Percentiles rank a stretch among this genome's conserved stretches.
Evolutionary conservation across 495 filamentous ascomycete species (phyloP).

Genomic region (Aspergillus kassunensis): DNA sequence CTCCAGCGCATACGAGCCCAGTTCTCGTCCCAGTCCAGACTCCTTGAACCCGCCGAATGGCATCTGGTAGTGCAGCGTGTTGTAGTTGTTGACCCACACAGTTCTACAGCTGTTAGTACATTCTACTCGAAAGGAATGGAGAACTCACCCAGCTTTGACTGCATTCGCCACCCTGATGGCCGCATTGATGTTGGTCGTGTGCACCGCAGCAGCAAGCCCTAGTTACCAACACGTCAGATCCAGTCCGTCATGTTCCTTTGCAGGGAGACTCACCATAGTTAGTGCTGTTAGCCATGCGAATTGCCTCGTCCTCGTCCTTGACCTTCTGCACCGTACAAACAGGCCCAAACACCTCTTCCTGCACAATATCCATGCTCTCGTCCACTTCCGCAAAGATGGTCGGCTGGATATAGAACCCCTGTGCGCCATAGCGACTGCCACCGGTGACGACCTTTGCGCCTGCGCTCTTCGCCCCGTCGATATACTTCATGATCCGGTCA

Average conservation of each 20-base stretch:
- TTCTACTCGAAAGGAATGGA: background rate
- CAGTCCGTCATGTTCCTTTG: background rate
- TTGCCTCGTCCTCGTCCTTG: constrained; percentile 76
- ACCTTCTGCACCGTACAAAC: constrained; percentile 48
- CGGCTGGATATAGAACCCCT: constrained; percentile 46
- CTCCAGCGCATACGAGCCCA: background rate
- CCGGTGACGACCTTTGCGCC: constrained; percentile 73
- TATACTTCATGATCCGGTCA: constrained; percentile 76
- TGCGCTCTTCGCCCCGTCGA: constrained; percentile 68
- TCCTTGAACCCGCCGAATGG: constrained; percentile 11
- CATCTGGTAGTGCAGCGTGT: constrained; percentile 5
- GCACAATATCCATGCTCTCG: constrained; percentile 37
- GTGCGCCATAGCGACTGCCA: constrained; percentile 47
- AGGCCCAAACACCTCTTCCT: constrained; percentile 52
- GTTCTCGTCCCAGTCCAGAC: background rate
- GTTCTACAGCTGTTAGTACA: background rate
- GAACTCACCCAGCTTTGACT: constrained; percentile 65
- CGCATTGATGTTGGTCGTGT: constrained; percentile 70
- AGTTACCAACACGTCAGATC: too few species aligned
- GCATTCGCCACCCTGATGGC: constrained; percentile 73
- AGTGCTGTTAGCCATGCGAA: constrained; percentile 77
- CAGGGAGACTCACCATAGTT: background rate
- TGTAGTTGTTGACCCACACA: constrained; percentile 4
- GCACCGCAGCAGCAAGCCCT: constrained; percentile 77
- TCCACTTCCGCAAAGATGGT: constrained; percentile 44